A percentile compares a stretch with the other conserved stretches of the same genome.
These are phyloP conservation scores for Beta corolliflora DNA, from an alignment of 179 eudicot genomes.

Conservation along the genomic window DNA sequence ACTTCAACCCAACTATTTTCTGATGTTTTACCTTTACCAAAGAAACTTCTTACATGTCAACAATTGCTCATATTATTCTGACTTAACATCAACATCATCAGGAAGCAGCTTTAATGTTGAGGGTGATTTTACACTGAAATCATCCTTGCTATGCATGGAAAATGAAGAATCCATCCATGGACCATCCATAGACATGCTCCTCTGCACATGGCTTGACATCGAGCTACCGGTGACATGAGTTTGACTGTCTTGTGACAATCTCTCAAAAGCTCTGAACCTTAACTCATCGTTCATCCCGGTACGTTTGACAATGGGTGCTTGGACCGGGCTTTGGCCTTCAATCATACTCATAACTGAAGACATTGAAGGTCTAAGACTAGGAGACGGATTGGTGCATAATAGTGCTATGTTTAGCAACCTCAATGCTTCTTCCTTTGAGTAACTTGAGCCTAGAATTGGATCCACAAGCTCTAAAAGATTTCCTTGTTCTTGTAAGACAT, in stretches of 20 bases:
- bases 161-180: slow-evolving; percentile 51
- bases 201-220: slow-evolving; percentile 29
- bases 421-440: slow-evolving; percentile 56
- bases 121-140: slow-evolving; percentile 19
- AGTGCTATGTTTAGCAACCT: slow-evolving; percentile 57
- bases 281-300: slow-evolving; percentile 33
- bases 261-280: slow-evolving; percentile 53
- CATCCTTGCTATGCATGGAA: slow-evolving; percentile 34
- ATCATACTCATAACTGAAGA: slow-evolving; percentile 66
- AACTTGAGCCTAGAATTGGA: slow-evolving; percentile 51
- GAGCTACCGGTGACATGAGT: slow-evolving; percentile 37
- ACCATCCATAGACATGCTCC: slow-evolving; percentile 51
- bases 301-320: slow-evolving; percentile 56
- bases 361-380: slow-evolving; percentile 77
- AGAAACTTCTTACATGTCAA: too few relatives aligned
- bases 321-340: slow-evolving; percentile 57
- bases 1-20: too few relatives aligned
- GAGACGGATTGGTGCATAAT: slow-evolving; percentile 78
- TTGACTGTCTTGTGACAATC: slow-evolving; percentile 47
- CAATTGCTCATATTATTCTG: background rate
- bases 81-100: slow-evolving; percentile 9
- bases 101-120: slow-evolving; percentile 31
- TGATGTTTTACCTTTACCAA: too few relatives aligned
- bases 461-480: slow-evolving; percentile 69
- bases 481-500: slow-evolving; percentile 79